Evolutionary conservation across 805 yeast species (phyloP), one percentile per base, ranked within the genome.

Genomic region (Lipomyces starkeyi): DNA sequence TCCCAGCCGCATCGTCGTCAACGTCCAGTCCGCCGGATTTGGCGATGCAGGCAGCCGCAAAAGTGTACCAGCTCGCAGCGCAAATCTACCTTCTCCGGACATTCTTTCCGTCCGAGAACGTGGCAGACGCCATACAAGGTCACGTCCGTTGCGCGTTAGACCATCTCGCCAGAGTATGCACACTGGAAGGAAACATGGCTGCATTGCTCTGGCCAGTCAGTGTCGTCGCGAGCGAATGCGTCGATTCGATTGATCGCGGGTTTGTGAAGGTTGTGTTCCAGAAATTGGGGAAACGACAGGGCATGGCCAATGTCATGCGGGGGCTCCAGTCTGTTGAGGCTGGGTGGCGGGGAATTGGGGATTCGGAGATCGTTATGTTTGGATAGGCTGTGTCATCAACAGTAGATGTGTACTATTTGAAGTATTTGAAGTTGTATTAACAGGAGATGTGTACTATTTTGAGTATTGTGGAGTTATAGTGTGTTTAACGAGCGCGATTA

Each of bases 151-250:
- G 61, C 14, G 73, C 69, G 9, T 61, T 70, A 34, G 69, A 68
- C 20, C 63, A 69, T 29, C 65, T 70, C 6, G 69, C 72, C 9
- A 61, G 69, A 6, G 71, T 70, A 25, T 70, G 73, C 32, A 68
- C 73, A 2, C 59, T 70, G 9, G 73, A 68, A 22, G 73, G 72
- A 2, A 68, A 65, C 47, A 70, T 68, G 73, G 73, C 73, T 5
- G 71, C 68, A 43, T 49, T 70, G 35, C 61, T 70, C 29, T 70
- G 73, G 73, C 73, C 73, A 22, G 69, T 70, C 8, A 53, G 67
- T 35, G 69, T 70, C 2, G 67, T 70, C 13, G 73, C 73, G 27
- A 62, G 59, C 32, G 73, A 70, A 34, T 70, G 73, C 58, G 66
- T 62, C 43, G 69, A 64, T 53, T 63, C 69, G 25, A 68, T 68